Evolutionary conservation across 208 protist species (phyloP).

Genomic region (Trypanosoma scelopori): DNA sequence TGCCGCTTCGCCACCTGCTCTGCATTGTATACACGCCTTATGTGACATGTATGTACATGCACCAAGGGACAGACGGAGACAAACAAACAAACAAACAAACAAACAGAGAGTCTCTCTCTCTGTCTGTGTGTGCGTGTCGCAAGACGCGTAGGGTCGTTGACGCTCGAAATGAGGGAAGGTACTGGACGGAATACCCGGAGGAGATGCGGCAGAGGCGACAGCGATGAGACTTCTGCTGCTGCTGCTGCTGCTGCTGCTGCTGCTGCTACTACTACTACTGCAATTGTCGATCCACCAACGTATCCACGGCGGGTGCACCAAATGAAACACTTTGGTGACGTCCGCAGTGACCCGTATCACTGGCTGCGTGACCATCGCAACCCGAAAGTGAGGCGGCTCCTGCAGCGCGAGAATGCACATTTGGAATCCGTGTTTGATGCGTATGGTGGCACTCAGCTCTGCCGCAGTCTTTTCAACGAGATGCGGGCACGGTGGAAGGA

Average conservation of each 20-base stretch:
- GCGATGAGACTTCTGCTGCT: no score
- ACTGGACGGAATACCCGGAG: not conserved
- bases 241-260: no score
- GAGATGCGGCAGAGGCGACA: not conserved
- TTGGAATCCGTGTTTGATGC: slow-evolving; percentile 40
- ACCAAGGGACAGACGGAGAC: no score
- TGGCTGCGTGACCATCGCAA: slow-evolving; percentile 50
- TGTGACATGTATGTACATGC: no score
- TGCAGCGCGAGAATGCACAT: slow-evolving; percentile 50
- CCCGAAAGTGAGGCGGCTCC: slow-evolving; percentile 35
- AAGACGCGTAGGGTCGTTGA: no score
- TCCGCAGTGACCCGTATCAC: slow-evolving; percentile 47
- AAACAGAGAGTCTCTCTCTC: no score
- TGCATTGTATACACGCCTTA: no score
- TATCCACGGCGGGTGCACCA: slow-evolving; percentile 19
- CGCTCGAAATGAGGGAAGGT: not conserved
- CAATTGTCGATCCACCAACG: slow-evolving; percentile 17
- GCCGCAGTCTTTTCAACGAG: slow-evolving; percentile 43
- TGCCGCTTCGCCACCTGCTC: no score
- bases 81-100: no score
- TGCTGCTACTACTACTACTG: no score
- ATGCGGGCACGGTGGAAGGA: slow-evolving; percentile 49
- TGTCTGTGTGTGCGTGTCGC: no score
- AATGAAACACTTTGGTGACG: slow-evolving; percentile 41
- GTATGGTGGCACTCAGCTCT: slow-evolving; percentile 19